A percentile compares a stretch with the other conserved stretches of the same genome.
Evolutionary conservation across 2,329 filamentous ascomycete genomes (phyloP).

Genomic region (Dryadomyces quercivorus): DNA sequence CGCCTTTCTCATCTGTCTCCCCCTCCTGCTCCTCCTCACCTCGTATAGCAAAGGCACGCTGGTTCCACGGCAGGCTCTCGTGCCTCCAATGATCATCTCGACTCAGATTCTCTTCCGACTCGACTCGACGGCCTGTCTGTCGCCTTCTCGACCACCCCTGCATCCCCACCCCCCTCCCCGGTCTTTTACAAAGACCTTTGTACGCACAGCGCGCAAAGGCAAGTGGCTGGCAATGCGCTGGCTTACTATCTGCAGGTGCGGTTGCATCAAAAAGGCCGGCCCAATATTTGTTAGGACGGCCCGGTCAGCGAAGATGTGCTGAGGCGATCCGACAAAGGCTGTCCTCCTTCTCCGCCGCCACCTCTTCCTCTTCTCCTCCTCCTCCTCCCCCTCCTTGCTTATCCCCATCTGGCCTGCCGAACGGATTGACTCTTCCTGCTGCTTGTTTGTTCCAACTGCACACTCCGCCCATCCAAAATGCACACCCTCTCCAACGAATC

Average conservation of each 20-base stretch:
- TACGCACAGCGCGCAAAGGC: not conserved
- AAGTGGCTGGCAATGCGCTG: not conserved
- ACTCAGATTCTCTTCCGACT: not conserved
- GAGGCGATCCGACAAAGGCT: not conserved
- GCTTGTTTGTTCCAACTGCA: too few relatives aligned
- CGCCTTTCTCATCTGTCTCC: not conserved
- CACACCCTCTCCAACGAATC: too few relatives aligned
- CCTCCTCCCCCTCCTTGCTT: too few relatives aligned
- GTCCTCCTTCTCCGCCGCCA: too few relatives aligned
- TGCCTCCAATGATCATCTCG: too few relatives aligned
- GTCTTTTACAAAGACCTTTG: not conserved
- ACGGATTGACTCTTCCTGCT: too few relatives aligned
- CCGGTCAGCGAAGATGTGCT: not conserved
- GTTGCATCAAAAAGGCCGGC: not conserved
- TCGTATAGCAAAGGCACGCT: too few relatives aligned
- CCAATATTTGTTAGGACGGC: not conserved
- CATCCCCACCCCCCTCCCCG: not conserved
- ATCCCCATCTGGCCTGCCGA: too few relatives aligned
- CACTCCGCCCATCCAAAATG: too few relatives aligned
- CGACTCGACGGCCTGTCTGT: too few relatives aligned
- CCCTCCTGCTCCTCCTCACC: not conserved
- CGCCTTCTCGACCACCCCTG: not conserved
- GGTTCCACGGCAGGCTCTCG: not conserved
- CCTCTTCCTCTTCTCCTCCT: too few relatives aligned
- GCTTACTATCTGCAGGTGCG: not conserved